Conservation (phyloP, 2,329 filamentous ascomycete species). For the Aspergillus sp. region DNA sequence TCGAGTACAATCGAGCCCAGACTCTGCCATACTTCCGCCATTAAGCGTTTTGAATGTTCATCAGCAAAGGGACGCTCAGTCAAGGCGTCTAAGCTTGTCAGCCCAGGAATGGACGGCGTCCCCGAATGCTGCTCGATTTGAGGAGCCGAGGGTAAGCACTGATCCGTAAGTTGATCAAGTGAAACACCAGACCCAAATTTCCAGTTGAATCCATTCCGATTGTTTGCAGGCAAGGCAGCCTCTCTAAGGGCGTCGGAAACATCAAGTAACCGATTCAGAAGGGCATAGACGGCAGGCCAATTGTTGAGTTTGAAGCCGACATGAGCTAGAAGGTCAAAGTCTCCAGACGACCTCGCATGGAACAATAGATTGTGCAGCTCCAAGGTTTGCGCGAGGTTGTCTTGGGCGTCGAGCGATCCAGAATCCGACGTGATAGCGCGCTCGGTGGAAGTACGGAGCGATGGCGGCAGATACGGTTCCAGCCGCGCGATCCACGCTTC, state of each 20-base stretch:
- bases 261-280: conserved; percentile 40
- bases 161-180: conserved; percentile 29
- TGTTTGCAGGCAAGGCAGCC: conserved; percentile 16
- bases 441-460: conserved; percentile 18
- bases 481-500: conserved; percentile 34
- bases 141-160: conserved; percentile 3
- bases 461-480: conserved; percentile 30
- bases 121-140: conserved; percentile 4
- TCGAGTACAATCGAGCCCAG: conserved; percentile 41
- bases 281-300: conserved; percentile 39
- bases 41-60: conserved; percentile 21
- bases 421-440: conserved; percentile 2
- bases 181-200: conserved; percentile 17
- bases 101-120: background rate
- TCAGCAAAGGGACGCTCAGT: conserved; percentile 24
- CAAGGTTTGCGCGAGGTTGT: conserved; percentile 23
- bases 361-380: conserved; percentile 31
- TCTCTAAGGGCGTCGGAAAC: conserved; percentile 26
- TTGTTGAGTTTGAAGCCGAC: conserved; percentile 39
- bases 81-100: conserved; percentile 19
- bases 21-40: conserved; percentile 39
- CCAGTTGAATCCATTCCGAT: conserved; percentile 28
- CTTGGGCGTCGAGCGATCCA: conserved; percentile 5
- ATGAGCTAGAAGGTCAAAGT: conserved; percentile 38
- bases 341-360: conserved; percentile 23